A percentile compares a stretch with the other conserved stretches of the same genome.
Evolutionary conservation across 148 eudicot species (phyloP).

Genomic region (Limonium bicolor): DNA sequence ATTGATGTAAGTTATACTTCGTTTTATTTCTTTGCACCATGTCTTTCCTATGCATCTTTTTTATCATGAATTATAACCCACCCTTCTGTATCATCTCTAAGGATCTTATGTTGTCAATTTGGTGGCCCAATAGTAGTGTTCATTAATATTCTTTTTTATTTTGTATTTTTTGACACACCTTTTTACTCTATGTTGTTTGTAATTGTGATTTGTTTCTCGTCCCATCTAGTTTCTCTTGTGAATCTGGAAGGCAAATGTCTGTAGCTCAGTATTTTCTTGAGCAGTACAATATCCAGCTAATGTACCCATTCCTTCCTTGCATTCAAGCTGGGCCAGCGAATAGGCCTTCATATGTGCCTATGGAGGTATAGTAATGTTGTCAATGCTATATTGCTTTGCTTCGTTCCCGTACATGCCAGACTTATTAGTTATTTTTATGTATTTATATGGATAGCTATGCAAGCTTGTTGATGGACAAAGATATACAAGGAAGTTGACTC

Average conservation of each 20-base stretch:
- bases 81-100: not conserved
- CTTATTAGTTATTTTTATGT: no score
- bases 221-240: not conserved
- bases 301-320: slow-evolving; percentile 38
- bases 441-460: slow-evolving; percentile 28
- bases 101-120: not conserved
- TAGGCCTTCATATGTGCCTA: slow-evolving; percentile 45
- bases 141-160: not conserved
- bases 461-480: slow-evolving; percentile 45
- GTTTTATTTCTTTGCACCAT: not conserved
- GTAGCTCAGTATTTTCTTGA: slow-evolving; percentile 43
- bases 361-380: slow-evolving; percentile 48
- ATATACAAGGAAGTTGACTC: slow-evolving; percentile 44
- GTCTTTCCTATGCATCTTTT: not conserved
- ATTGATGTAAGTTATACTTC: slow-evolving; percentile 25
- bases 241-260: slow-evolving; percentile 12
- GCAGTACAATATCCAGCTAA: slow-evolving; percentile 26
- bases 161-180: not conserved
- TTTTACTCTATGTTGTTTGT: not conserved
- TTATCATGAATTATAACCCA: no score
- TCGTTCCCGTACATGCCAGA: not conserved
- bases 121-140: no score
- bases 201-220: not conserved
- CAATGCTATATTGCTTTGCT: not conserved
- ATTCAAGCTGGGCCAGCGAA: slow-evolving; percentile 40